Evolutionary conservation across 2,329 filamentous ascomycete species (phyloP).

Genomic region (Sporothrix pallida): DNA sequence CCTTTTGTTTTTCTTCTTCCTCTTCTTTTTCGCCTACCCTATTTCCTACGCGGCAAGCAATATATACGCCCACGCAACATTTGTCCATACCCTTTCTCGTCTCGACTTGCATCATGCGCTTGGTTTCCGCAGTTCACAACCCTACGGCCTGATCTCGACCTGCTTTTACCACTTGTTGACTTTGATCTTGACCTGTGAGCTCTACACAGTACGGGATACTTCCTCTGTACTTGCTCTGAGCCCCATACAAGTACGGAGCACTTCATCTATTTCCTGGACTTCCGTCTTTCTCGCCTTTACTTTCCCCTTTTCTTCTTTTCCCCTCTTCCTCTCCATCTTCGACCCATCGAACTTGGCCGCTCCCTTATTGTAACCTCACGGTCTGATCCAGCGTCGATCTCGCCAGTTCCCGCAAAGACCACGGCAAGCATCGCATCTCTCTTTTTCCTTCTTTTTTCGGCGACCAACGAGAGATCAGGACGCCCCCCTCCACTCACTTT

Average conservation of each 20-base stretch:
- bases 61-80: not conserved
- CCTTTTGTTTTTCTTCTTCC: not conserved
- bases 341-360: not conserved
- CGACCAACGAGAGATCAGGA: not conserved
- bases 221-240: not conserved
- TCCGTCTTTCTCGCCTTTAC: not conserved
- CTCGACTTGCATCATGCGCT: not conserved
- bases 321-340: not conserved
- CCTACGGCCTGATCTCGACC: slow-evolving; percentile 1
- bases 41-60: not conserved
- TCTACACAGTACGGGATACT: not conserved
- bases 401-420: slow-evolving; percentile 27
- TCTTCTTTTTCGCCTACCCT: not conserved
- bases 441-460: not conserved
- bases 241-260: not conserved
- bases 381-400: slow-evolving; percentile 32
- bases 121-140: not conserved
- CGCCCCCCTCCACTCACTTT: not conserved
- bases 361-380: slow-evolving; percentile 26
- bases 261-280: not conserved
- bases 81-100: not conserved
- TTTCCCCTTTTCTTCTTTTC: not conserved
- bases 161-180: not conserved
- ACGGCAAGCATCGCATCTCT: slow-evolving; percentile 10
- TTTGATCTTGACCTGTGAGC: not conserved